Evolutionary conservation across 345 rosid genomes (phyloP).

Genomic region (Sapria himalayana): DNA sequence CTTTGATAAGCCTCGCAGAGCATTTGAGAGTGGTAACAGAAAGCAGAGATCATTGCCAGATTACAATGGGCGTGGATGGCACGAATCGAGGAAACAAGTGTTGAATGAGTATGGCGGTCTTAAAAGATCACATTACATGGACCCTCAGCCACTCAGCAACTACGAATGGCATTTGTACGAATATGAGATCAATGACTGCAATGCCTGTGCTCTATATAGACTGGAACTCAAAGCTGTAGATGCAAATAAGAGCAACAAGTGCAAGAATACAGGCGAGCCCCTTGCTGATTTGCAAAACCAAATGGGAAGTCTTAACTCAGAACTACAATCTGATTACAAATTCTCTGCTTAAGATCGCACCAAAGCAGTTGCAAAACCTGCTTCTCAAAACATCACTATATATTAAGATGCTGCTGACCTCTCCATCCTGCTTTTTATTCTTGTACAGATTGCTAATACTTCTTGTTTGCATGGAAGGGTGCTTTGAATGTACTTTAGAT

Average conservation of each 20-base stretch:
- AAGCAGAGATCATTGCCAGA: conserved; percentile 98
- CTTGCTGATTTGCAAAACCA: conserved; percentile 86
- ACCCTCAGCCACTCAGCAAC: conserved; percentile 80
- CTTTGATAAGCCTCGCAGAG: conserved; percentile 92
- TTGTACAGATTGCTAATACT: too few species aligned
- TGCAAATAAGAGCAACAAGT: conserved; percentile 71
- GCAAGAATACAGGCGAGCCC: conserved; percentile 45
- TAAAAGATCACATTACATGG: conserved; percentile 98
- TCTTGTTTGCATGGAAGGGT: too few species aligned
- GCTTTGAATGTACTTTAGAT: too few species aligned
- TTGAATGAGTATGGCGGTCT: conserved; percentile 83
- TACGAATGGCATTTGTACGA: conserved; percentile 98
- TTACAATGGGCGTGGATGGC: conserved; percentile 96
- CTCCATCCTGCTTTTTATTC: too few species aligned
- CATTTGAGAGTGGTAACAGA: conserved; percentile 89
- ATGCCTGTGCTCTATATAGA: conserved; percentile 86
- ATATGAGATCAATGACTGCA: conserved; percentile 82
- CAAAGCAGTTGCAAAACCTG: conserved; percentile 27
- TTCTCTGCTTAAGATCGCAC: conserved; percentile 48
- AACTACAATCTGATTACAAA: conserved; percentile 64
- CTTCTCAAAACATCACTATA: conserved; percentile 11
- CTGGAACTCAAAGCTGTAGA: conserved; percentile 85
- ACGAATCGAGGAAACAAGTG: conserved; percentile 91
- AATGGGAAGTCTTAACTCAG: conserved; percentile 84
- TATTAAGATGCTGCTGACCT: too few species aligned